Evolutionary conservation across 805 yeast genomes (phyloP).

Genomic region (Grigorovia jiainica): DNA sequence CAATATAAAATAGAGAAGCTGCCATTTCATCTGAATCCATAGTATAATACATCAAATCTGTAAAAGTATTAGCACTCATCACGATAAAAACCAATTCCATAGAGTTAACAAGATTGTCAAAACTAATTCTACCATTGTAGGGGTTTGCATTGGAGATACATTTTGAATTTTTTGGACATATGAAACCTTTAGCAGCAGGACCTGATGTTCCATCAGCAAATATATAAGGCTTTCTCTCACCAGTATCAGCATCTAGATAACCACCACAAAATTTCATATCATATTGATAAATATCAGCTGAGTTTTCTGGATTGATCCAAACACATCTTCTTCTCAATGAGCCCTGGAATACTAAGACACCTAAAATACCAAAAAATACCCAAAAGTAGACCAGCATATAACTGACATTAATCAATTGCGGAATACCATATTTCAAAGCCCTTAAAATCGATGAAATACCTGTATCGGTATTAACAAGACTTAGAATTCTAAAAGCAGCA

Average conservation of each 20-base stretch:
- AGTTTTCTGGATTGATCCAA: conserved; percentile 69
- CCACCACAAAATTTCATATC: conserved; percentile 75
- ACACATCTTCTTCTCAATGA: conserved; percentile 80
- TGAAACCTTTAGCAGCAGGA: conserved; percentile 55
- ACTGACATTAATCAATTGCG: conserved; percentile 62
- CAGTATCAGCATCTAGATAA: conserved; percentile 39
- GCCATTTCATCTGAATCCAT: conserved; percentile 80
- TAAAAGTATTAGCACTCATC: conserved; percentile 84
- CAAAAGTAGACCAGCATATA: conserved; percentile 74
- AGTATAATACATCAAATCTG: conserved; percentile 79
- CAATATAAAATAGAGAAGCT: conserved; percentile 62
- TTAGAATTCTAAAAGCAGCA: conserved; percentile 64
- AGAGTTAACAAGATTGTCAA: conserved; percentile 77
- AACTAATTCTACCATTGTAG: conserved; percentile 57
- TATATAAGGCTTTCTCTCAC: conserved; percentile 43
- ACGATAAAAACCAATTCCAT: conserved; percentile 79
- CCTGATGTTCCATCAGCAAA: conserved; percentile 37
- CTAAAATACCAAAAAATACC: conserved; percentile 73
- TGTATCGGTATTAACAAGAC: conserved; percentile 60
- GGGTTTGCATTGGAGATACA: conserved; percentile 68
- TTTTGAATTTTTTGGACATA: conserved; percentile 69
- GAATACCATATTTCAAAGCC: conserved; percentile 63
- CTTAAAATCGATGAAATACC: conserved; percentile 68
- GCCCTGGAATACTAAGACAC: conserved; percentile 81
- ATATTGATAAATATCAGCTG: conserved; percentile 48